Percentiles rank a stretch among this genome's conserved stretches.
Conservation (phyloP, 371 early-diverging fungal genomes). For the Haplosporangium sp. region DNA sequence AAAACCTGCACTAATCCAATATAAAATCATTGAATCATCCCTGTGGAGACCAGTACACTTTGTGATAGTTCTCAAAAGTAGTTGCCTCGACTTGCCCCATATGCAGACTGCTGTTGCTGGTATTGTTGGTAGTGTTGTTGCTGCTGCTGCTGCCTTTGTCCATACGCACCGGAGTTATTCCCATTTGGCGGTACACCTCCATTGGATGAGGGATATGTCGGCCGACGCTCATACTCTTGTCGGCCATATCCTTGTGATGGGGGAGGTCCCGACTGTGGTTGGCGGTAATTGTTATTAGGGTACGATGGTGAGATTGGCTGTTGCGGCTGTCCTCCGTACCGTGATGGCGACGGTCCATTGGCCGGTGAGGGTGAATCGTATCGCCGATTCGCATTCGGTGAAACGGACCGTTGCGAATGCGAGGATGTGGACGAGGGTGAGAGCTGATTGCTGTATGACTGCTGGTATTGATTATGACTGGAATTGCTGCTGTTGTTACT, state of each 20-base stretch:
- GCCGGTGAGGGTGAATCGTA: conserved; percentile 43
- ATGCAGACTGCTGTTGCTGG: background rate
- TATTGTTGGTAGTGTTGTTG: conserved; percentile 18
- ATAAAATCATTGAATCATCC: too few species aligned
- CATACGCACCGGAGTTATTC: conserved; percentile 32
- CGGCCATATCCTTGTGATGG: conserved; percentile 25
- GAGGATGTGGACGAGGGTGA: too few species aligned
- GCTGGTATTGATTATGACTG: too few species aligned
- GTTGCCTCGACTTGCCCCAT: conserved; percentile 8
- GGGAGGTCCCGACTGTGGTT: conserved; percentile 8
- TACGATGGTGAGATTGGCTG: conserved; percentile 15
- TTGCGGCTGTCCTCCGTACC: conserved; percentile 22
- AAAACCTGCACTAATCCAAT: background rate
- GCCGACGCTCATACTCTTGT: conserved; percentile 37
- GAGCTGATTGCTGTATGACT: too few species aligned
- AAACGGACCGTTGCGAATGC: conserved; percentile 21
- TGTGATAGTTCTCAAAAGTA: conserved; percentile 15
- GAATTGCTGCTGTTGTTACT: conserved; percentile 6
- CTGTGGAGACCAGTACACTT: too few species aligned
- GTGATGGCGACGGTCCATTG: conserved; percentile 2
- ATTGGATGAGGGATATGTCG: conserved; percentile 18
- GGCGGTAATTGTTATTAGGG: conserved; percentile 15
- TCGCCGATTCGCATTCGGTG: conserved; percentile 28
- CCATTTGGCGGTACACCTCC: conserved; percentile 7
- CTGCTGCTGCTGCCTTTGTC: conserved; percentile 35